Base-by-base conservation (phyloP, 225 moss, liverwort and hornwort genomes). In the Antitrichia curtipendula region DNA sequence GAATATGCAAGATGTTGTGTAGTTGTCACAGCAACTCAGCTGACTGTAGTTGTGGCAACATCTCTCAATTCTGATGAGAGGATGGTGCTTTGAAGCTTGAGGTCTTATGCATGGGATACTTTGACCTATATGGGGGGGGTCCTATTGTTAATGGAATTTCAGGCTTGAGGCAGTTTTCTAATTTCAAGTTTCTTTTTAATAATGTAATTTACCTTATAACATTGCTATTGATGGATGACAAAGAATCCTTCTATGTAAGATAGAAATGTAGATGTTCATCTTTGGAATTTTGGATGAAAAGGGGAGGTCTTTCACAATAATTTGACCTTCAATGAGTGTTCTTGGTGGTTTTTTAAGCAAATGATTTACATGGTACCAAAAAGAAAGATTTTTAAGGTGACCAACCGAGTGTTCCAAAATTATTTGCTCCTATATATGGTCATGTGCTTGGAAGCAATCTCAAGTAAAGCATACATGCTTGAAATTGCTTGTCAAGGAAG, bases 251-350 rank as follows among this genome's bases (percentile, higher is more conserved):
- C 13, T 23, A 7, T 22, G 38, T 13, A n/a, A n/a, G n/a, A n/a
- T 4, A 6, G 7, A 66, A 68, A 4, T 68, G 4, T 2, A 13
- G 12, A 22, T 38, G n/a, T n/a, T n/a, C n/a, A n/a, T n/a, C n/a
- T n/a, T n/a, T n/a, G n/a, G n/a, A n/a, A n/a, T n/a, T n/a, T n/a
- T n/a, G n/a, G n/a, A n/a, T n/a, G n/a, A n/a, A 66, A n/a, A n/a
- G 6, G 32, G 0, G 32, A 11, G 21, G n/a, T 20, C 3, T 17
- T n/a, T 0, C 0, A 6, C 1, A n/a, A 31, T 66, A 38, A 4
- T 4, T 20, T 66, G 8, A 23, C 8, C 13, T 69, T 8, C 13
- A 40, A 69, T 24, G 69, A 40, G 8, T 22, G 13, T 2, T 12
- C 7, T 66, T 66, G 12, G 12, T 1, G 0, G 22, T 17, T 22